Evolutionary conservation across 2,329 filamentous ascomycete genomes (phyloP), one percentile per base, ranked within the genome.

Genomic region (Aspergillus vadensis): DNA sequence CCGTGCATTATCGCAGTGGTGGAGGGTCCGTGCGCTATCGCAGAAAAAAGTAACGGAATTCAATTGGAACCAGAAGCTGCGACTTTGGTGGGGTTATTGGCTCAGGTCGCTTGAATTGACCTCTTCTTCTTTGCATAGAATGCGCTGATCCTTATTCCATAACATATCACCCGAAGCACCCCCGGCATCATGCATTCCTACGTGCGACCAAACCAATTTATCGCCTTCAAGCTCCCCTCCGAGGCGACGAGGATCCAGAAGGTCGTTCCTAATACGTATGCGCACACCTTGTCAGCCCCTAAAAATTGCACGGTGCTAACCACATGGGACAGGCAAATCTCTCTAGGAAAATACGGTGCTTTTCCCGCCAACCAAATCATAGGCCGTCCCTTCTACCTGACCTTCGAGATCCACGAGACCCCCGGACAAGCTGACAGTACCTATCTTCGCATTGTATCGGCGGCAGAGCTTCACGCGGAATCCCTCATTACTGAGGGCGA

Each of bases 351-450:
- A 85, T 96, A 95, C 74, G 95, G 95, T 65, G 87, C 87, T 2
- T 97, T 99, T 73, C 89, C 91, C 15, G 88, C 91, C 55, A 97
- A 98, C 73, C 85, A 95, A 32, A 86, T 99, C 49, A 86, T 99
- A 64, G 90, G 92, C n/a, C 88, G 95, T 7, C 95, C 95, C 0
- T 97, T 91, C 74, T 87, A 97, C 79, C 82, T 96, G 62, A 98
- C 93, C 0, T 99, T 92, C 78, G 94, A 98, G 75, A 83, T 98
- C 2, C 85, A 90, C 64, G 92, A 97, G 69, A 86, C 85, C 70
- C 77, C 82, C 25, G 83, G 88, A 4, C 84, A 84, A 62, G 86
- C 90, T 66, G 81, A 80, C 64, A 90, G 88, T 66, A 86, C 87
- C 50, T 70, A 72, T 27, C 79, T 98, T 57, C 90, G 92, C 36